Evolutionary conservation across 208 protist species (phyloP).

Genomic region (Strigomonas culicis): DNA sequence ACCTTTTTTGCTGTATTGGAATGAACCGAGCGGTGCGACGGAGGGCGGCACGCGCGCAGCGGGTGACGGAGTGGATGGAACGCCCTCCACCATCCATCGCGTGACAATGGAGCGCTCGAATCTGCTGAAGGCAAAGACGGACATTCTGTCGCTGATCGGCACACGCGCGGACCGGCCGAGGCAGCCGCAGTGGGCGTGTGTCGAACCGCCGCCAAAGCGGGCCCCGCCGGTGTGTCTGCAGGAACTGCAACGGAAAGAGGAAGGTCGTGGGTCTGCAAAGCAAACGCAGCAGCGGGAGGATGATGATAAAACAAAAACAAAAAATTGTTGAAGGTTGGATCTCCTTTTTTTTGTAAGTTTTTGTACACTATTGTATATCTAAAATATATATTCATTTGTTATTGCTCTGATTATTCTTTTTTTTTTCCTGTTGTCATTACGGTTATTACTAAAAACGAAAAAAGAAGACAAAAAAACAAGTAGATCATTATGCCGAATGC

Average conservation of each 20-base stretch:
- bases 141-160: constrained; percentile 1
- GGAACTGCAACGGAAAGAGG: background rate
- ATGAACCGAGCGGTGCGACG: background rate
- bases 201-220: background rate
- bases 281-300: background rate
- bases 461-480: background rate
- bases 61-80: too few species aligned
- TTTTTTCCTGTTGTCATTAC: background rate
- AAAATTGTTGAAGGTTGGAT: background rate
- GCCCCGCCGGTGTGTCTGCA: background rate
- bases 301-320: background rate
- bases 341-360: constrained; percentile 2
- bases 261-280: background rate
- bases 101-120: background rate
- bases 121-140: background rate
- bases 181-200: background rate
- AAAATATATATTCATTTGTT: background rate
- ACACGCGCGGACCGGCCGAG: background rate
- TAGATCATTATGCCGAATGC: background rate
- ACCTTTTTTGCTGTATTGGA: background rate
- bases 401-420: background rate
- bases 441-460: constrained; percentile 2
- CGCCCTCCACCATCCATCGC: too few species aligned
- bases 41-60: too few species aligned
- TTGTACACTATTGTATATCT: background rate